Percentiles rank a stretch among this genome's conserved stretches.
Evolutionary conservation across 768 basidiomycete genomes (phyloP).

Genomic region (Suillus bovinus): DNA sequence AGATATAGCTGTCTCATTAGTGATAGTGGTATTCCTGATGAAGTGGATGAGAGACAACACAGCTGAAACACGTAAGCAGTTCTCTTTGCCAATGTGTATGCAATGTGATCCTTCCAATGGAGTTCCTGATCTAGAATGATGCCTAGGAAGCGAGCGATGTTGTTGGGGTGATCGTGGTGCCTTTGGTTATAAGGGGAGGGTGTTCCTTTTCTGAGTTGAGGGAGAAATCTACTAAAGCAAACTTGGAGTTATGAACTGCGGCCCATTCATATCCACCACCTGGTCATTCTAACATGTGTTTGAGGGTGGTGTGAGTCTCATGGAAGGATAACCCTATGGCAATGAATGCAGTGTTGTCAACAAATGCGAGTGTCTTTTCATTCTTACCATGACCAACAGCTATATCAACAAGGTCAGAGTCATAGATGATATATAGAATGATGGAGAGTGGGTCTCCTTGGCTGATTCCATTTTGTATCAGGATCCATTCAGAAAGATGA

Average conservation of each 20-base stretch:
- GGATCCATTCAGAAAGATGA: too few relatives aligned
- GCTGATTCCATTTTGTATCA: too few relatives aligned
- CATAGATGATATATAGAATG: too few relatives aligned
- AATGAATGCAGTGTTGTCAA: too few relatives aligned
- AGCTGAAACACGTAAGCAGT: neutral
- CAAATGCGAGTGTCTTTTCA: too few relatives aligned
- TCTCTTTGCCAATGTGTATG: neutral
- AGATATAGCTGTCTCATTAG: neutral
- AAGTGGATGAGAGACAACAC: neutral
- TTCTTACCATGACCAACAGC: too few relatives aligned
- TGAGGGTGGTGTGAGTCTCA: conserved; percentile 11
- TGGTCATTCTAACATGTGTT: conserved; percentile 25
- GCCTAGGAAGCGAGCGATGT: conserved; percentile 1
- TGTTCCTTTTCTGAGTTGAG: neutral
- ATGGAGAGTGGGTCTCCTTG: too few relatives aligned
- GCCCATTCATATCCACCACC: conserved; percentile 22
- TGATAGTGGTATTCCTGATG: neutral
- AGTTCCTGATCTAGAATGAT: conserved; percentile 8
- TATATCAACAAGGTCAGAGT: too few relatives aligned
- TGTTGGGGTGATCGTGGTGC: neutral
- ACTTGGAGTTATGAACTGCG: conserved; percentile 20
- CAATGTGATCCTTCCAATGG: neutral
- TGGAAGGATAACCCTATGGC: too few relatives aligned
- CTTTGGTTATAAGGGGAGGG: neutral
- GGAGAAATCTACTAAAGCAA: conserved; percentile 20